Percentiles rank a stretch among this genome's conserved stretches.
phyloP scores from a whole-genome alignment of 257 asterid species.

The Solanum lignicaule region DNA sequence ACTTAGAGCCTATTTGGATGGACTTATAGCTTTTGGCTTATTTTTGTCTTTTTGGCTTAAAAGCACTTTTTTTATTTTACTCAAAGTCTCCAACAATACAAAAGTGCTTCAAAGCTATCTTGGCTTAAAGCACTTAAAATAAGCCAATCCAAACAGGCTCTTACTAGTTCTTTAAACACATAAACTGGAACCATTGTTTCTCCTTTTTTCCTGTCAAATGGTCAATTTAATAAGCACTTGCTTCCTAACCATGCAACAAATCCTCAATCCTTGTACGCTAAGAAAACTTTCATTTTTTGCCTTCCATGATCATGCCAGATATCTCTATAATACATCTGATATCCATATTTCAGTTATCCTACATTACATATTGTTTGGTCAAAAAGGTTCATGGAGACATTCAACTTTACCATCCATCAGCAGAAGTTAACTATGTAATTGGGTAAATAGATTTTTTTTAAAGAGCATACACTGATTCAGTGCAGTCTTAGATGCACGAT shows the following conservation, averaged over 20 bases:
- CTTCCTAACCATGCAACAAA: not conserved
- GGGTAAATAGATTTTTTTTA: not conserved
- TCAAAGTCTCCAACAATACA: not conserved
- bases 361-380: not conserved
- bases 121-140: not conserved
- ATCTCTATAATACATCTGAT: not conserved
- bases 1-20: not conserved
- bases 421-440: not conserved
- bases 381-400: not conserved
- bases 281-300: not conserved
- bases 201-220: not conserved
- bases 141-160: not conserved
- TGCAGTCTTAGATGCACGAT: constrained; percentile 78
- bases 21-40: not conserved
- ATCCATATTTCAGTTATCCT: not conserved
- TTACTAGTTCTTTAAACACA: not conserved
- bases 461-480: constrained; percentile 66
- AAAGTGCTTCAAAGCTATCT: not conserved
- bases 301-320: not conserved
- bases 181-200: not conserved
- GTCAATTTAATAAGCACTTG: not conserved
- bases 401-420: not conserved
- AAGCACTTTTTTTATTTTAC: not conserved
- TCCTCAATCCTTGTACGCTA: not conserved
- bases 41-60: not conserved